Percentiles rank a stretch among this genome's conserved stretches.
Evolutionary conservation across 148 eudicot genomes (phyloP).

Genomic region (Silene uniflora): DNA sequence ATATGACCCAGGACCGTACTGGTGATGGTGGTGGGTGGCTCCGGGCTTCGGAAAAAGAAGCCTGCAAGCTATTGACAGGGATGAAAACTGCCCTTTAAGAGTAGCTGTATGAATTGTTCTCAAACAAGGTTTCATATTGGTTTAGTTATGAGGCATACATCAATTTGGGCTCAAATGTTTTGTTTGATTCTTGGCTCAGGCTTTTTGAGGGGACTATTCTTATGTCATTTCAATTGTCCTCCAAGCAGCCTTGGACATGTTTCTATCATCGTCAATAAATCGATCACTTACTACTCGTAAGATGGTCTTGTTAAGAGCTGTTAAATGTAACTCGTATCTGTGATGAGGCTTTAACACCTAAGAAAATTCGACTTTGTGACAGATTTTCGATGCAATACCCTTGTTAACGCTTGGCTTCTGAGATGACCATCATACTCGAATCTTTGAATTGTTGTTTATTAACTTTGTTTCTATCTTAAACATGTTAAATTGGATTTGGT

Average conservation of each 20-base stretch:
- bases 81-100: constrained; percentile 25
- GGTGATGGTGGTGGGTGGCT: too few species aligned
- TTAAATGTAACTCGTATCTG: constrained; percentile 11
- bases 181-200: constrained; percentile 19
- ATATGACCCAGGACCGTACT: too few species aligned
- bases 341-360: constrained; percentile 65
- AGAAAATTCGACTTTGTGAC: constrained; percentile 41
- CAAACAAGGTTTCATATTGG: constrained; percentile 19
- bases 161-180: constrained; percentile 15
- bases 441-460: too few species aligned
- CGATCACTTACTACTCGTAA: too few species aligned
- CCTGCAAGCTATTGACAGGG: too few species aligned
- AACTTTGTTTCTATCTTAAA: too few species aligned
- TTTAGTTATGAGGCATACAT: constrained; percentile 27
- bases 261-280: too few species aligned
- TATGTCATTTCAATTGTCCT: not conserved
- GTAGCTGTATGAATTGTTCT: constrained; percentile 22
- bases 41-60: too few species aligned
- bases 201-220: constrained; percentile 15
- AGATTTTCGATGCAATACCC: constrained; percentile 37
- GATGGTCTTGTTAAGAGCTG: too few species aligned
- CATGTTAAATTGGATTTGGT: too few species aligned
- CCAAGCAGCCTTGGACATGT: constrained; percentile 26
- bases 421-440: constrained; percentile 1
- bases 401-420: constrained; percentile 60